Evolutionary conservation across 1,284 basidiomycete genomes (phyloP).

Genomic region (Fistulina hepatica): DNA sequence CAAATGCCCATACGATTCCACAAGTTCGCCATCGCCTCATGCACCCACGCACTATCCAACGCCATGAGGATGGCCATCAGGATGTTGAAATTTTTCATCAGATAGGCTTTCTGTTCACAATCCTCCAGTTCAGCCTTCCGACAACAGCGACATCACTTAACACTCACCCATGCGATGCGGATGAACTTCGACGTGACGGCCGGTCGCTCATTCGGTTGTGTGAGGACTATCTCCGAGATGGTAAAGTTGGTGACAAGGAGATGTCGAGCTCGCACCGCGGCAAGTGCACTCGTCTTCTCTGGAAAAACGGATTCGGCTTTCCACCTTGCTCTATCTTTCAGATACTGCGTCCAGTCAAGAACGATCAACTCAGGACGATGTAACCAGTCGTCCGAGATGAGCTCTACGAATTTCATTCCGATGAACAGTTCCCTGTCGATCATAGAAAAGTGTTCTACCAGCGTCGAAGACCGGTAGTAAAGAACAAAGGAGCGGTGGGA

Average conservation of each 20-base stretch:
- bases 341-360: slow-evolving; percentile 73
- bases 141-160: slow-evolving; percentile 1
- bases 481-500: slow-evolving; percentile 60
- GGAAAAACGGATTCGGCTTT: slow-evolving; percentile 49
- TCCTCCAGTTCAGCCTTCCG: slow-evolving; percentile 10
- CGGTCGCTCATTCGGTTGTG: slow-evolving; percentile 55
- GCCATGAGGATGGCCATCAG: slow-evolving; percentile 76
- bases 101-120: slow-evolving; percentile 66
- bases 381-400: slow-evolving; percentile 63
- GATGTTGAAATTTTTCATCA: slow-evolving; percentile 70
- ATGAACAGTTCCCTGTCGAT: slow-evolving; percentile 84
- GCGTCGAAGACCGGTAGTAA: slow-evolving; percentile 40
- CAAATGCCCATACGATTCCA: slow-evolving; percentile 62
- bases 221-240: slow-evolving; percentile 67
- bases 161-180: slow-evolving; percentile 73
- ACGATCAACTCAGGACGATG: slow-evolving; percentile 55
- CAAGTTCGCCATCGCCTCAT: slow-evolving; percentile 52
- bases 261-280: slow-evolving; percentile 76
- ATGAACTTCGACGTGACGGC: slow-evolving; percentile 72
- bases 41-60: slow-evolving; percentile 64
- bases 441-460: slow-evolving; percentile 76
- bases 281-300: slow-evolving; percentile 59
- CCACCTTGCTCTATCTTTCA: slow-evolving; percentile 64
- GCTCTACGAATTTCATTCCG: slow-evolving; percentile 73
- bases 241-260: slow-evolving; percentile 81